Percentiles rank a stretch among this genome's conserved stretches.
These are phyloP conservation scores for Colletotrichum sp. DNA, from an alignment of 2,329 filamentous ascomycete species.

Conservation along the genomic window DNA sequence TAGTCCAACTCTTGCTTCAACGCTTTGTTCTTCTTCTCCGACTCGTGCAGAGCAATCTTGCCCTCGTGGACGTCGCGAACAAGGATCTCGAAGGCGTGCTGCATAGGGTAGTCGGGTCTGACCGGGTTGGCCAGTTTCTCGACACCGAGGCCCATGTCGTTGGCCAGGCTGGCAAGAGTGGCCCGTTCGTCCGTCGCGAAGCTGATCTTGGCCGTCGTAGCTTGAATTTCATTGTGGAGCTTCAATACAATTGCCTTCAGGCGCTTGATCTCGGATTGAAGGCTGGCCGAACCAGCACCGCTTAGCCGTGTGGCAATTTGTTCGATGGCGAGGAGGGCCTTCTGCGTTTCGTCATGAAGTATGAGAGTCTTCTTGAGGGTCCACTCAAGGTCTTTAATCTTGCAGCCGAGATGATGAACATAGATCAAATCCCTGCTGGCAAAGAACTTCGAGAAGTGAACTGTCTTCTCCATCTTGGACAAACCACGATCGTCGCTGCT, in stretches of 20 bases:
- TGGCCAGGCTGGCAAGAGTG: not conserved
- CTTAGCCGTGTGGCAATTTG: not conserved
- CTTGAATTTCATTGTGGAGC: not conserved
- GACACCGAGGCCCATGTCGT: not conserved
- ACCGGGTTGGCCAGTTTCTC: not conserved
- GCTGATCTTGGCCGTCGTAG: not conserved
- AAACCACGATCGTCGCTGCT: not conserved
- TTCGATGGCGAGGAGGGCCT: not conserved
- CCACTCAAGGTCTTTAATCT: not conserved
- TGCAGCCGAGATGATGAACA: not conserved
- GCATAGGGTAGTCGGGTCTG: not conserved
- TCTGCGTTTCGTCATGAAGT: not conserved
- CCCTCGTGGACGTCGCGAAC: not conserved
- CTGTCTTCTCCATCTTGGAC: not conserved
- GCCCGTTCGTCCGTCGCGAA: not conserved
- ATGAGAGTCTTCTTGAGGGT: not conserved
- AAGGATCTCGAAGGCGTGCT: not conserved
- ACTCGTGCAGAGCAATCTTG: not conserved
- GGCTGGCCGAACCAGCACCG: not conserved
- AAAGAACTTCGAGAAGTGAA: not conserved
- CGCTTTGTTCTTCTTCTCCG: not conserved
- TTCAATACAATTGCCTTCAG: not conserved
- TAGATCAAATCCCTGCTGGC: not conserved
- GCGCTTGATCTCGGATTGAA: not conserved
- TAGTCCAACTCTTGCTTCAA: not conserved